These are phyloP conservation scores for Neopestalotiopsis sp. DNA, from an alignment of 2,329 filamentous ascomycete genomes.

Conservation along the genomic window DNA sequence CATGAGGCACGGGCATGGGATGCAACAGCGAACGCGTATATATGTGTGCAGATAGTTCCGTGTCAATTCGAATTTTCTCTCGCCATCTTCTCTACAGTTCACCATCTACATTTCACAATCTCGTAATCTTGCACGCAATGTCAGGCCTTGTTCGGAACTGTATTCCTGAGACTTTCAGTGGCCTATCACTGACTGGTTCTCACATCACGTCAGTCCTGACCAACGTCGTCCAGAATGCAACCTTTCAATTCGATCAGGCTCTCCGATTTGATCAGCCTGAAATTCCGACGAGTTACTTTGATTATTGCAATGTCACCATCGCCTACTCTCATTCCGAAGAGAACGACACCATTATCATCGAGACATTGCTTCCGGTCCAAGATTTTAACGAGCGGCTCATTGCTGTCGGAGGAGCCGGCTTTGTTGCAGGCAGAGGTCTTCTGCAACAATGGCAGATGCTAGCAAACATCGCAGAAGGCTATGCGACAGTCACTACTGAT, in stretches of 20 bases:
- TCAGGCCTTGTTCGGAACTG: neutral
- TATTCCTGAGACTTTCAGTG: neutral
- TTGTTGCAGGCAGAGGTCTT: conserved; percentile 29
- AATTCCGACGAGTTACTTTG: neutral
- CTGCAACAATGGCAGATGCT: conserved; percentile 27
- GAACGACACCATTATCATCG: neutral
- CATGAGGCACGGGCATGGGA: neutral
- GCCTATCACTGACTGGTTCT: neutral
- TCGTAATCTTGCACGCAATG: neutral
- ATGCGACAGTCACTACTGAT: conserved; percentile 35
- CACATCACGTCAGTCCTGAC: neutral
- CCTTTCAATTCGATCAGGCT: neutral
- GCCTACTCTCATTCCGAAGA: neutral
- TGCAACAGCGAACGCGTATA: neutral
- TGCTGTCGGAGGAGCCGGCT: conserved; percentile 39
- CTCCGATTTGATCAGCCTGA: neutral
- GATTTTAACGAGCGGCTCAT: conserved; percentile 37
- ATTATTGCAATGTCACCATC: conserved; percentile 10
- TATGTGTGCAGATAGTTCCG: neutral
- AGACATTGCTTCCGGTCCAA: neutral
- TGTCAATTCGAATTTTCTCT: neutral
- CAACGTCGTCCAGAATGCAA: neutral
- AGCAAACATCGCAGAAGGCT: conserved; percentile 31
- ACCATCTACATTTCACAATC: neutral
- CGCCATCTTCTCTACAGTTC: neutral